These are phyloP conservation scores for Pichia gijzeniarum DNA, from an alignment of 805 yeast species.

Conservation along the genomic window DNA sequence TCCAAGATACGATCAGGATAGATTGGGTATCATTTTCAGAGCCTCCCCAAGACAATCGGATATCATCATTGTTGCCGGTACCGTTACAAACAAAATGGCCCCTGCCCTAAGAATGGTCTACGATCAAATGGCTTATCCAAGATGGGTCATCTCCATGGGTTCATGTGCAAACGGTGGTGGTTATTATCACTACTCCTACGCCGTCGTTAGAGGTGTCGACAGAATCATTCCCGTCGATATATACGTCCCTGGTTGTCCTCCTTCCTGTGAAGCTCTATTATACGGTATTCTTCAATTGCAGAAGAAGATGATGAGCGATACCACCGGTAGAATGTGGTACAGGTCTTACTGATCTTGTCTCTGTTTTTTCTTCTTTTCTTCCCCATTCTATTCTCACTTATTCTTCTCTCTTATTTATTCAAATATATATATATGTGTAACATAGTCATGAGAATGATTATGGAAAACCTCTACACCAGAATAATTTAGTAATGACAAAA, in stretches of 20 bases:
- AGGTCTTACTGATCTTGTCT: slow-evolving; percentile 35
- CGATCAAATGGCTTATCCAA: slow-evolving; percentile 92
- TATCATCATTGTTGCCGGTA: slow-evolving; percentile 89
- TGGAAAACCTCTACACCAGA: too few species aligned
- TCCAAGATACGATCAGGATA: slow-evolving; percentile 87
- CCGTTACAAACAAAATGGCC: slow-evolving; percentile 88
- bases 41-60: slow-evolving; percentile 92
- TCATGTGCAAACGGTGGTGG: slow-evolving; percentile 95
- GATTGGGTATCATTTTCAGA: slow-evolving; percentile 88
- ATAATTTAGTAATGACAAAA: too few species aligned
- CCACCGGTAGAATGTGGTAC: slow-evolving; percentile 82
- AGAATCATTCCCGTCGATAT: slow-evolving; percentile 84
- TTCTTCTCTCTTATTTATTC: slow-evolving; percentile 1
- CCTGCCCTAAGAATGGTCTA: slow-evolving; percentile 89
- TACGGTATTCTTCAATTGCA: slow-evolving; percentile 85
- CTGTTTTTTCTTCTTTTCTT: slow-evolving; percentile 3
- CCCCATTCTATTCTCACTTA: neutral
- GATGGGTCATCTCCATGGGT: slow-evolving; percentile 94
- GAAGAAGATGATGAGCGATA: slow-evolving; percentile 80
- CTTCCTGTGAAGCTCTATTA: slow-evolving; percentile 85
- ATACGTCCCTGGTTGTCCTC: slow-evolving; percentile 91
- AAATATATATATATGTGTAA: too few species aligned
- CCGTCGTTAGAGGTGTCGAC: slow-evolving; percentile 88
- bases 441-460: too few species aligned
- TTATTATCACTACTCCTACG: slow-evolving; percentile 82